phyloP scores from a whole-genome alignment of 352 stramenopile species.

The Phytopythium delawarense region DNA sequence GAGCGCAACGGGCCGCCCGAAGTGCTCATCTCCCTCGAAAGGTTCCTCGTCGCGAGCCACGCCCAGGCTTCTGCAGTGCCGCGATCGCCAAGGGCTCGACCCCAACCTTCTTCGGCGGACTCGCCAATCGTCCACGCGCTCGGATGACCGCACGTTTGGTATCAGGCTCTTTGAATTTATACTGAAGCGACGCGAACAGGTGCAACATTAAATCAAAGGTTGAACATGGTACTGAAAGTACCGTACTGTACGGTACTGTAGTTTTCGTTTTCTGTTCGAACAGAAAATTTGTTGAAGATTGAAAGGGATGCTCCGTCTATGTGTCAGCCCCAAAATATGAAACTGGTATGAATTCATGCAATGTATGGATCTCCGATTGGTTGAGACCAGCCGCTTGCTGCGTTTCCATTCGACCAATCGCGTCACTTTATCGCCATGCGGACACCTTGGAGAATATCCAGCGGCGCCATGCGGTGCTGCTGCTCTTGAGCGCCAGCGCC shows the following conservation, averaged over 20 bases:
- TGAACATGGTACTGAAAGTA: not conserved
- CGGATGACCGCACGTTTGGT: not conserved
- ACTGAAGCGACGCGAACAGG: not conserved
- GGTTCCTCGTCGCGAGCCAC: conserved; percentile 30
- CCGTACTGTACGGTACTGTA: too few relatives aligned
- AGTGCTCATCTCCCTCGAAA: conserved; percentile 36
- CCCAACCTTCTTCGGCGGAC: not conserved
- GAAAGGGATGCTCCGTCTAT: too few relatives aligned
- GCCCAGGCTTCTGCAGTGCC: not conserved
- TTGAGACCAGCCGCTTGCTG: too few relatives aligned
- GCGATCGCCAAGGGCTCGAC: not conserved
- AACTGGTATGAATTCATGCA: too few relatives aligned
- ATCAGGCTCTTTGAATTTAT: not conserved
- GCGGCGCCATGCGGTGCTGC: too few relatives aligned
- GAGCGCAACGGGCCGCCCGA: conserved; percentile 32
- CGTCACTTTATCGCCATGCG: too few relatives aligned
- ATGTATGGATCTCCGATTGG: too few relatives aligned
- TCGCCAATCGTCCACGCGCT: too few relatives aligned
- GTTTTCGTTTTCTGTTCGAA: not conserved
- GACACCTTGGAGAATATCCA: too few relatives aligned
- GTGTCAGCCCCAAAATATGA: too few relatives aligned
- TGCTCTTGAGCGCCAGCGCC: too few relatives aligned
- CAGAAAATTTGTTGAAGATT: not conserved
- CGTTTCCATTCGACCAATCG: too few relatives aligned
- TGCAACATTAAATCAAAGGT: not conserved